Conservation (phyloP, 176 grass and related monocot species). For the Pharus latifolius region DNA sequence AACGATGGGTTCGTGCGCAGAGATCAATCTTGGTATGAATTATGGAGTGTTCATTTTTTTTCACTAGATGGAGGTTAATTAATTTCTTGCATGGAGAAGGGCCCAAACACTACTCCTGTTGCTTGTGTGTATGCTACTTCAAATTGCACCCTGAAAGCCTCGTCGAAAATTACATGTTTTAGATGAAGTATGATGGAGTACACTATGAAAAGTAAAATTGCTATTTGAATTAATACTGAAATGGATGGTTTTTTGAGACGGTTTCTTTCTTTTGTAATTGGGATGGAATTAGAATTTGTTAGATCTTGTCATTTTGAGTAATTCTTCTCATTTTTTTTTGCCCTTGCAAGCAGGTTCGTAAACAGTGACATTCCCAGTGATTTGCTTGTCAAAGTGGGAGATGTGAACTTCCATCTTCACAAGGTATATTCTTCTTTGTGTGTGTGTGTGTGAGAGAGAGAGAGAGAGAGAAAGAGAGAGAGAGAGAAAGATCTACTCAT, state of each 20-base stretch:
- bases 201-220: too few species aligned
- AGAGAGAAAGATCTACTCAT: not conserved
- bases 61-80: not conserved
- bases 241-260: too few species aligned
- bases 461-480: not conserved
- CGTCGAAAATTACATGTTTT: too few species aligned
- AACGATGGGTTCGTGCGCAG: slow-evolving; percentile 64
- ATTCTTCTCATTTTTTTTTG: not conserved
- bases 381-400: slow-evolving; percentile 74
- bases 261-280: too few species aligned
- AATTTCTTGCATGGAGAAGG: not conserved
- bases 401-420: slow-evolving; percentile 88
- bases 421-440: slow-evolving; percentile 31
- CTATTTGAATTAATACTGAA: too few species aligned
- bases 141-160: too few species aligned
- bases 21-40: slow-evolving; percentile 68
- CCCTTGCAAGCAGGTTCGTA: slow-evolving; percentile 46
- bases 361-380: slow-evolving; percentile 94
- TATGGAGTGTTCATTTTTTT: not conserved
- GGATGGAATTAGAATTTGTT: too few species aligned
- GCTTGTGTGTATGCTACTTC: not conserved
- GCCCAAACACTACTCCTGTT: not conserved
- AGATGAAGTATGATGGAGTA: too few species aligned
- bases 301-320: not conserved
- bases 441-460: too few species aligned